These are phyloP conservation scores for Pelargonium myrrhifolium DNA, from an alignment of 441 rosid genomes.

Conservation along the genomic window DNA sequence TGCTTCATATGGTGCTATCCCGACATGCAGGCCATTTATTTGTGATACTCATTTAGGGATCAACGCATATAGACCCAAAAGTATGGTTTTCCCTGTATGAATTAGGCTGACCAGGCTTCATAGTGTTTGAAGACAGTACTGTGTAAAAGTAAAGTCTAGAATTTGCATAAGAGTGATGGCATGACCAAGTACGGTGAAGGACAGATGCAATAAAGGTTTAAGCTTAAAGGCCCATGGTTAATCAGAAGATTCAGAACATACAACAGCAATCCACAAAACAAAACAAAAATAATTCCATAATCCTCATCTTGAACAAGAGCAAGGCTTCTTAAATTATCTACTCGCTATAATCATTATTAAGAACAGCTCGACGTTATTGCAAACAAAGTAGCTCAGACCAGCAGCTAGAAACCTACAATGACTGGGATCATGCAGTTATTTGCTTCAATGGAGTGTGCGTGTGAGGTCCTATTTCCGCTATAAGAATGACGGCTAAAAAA, in stretches of 20 bases:
- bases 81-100: not conserved
- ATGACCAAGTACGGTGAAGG: not conserved
- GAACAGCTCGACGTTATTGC: no score
- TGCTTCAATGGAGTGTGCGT: not conserved
- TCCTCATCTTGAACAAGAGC: no score
- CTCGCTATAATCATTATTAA: not conserved
- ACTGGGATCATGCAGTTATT: not conserved
- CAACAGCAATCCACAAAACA: no score
- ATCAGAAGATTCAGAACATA: no score
- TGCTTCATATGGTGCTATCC: not conserved
- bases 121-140: not conserved
- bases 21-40: not conserved
- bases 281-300: no score
- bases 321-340: not conserved
- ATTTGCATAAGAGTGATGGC: not conserved
- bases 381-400: no score
- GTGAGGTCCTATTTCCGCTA: constrained; percentile 3
- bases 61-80: not conserved
- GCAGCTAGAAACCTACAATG: no score
- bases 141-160: not conserved
- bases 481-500: not conserved
- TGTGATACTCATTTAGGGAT: not conserved
- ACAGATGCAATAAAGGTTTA: no score
- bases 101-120: not conserved
- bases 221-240: no score